Evolutionary conservation across 352 stramenopile species (phyloP).

Genomic region (Phytophthora pseudosyringae): DNA sequence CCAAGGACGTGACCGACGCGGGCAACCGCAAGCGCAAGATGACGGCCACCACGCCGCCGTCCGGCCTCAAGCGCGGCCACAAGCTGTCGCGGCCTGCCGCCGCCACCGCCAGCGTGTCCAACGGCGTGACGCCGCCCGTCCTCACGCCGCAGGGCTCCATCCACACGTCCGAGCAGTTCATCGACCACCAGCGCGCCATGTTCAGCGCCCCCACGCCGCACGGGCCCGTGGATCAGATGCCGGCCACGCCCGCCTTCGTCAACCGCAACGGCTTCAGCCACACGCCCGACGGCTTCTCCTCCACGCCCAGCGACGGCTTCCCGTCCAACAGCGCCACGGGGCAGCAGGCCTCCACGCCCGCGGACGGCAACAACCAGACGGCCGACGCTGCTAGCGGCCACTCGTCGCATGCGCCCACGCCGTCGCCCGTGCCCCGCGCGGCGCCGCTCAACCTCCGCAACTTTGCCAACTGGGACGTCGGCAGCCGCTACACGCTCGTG

Average conservation of each 20-base stretch:
- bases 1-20: constrained; percentile 38
- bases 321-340: constrained; percentile 37
- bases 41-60: constrained; percentile 47
- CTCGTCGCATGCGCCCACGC: constrained; percentile 57
- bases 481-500: constrained; percentile 80
- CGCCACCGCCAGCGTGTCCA: constrained; percentile 33
- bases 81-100: constrained; percentile 57
- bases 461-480: constrained; percentile 87
- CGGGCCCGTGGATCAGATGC: constrained; percentile 78
- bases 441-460: constrained; percentile 82
- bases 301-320: constrained; percentile 53
- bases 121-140: constrained; percentile 47
- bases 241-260: constrained; percentile 80
- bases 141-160: constrained; percentile 50
- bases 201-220: constrained; percentile 82
- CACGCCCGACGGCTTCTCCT: constrained; percentile 72
- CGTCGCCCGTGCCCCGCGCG: constrained; percentile 65
- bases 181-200: constrained; percentile 81
- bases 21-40: constrained; percentile 84
- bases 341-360: constrained; percentile 29
- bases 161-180: constrained; percentile 75
- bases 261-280: constrained; percentile 72
- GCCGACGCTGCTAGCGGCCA: constrained; percentile 23
- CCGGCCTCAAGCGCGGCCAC: constrained; percentile 51
- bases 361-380: constrained; percentile 34